phyloP scores from a whole-genome alignment of 345 rosid genomes.

The Heritiera fomes region DNA sequence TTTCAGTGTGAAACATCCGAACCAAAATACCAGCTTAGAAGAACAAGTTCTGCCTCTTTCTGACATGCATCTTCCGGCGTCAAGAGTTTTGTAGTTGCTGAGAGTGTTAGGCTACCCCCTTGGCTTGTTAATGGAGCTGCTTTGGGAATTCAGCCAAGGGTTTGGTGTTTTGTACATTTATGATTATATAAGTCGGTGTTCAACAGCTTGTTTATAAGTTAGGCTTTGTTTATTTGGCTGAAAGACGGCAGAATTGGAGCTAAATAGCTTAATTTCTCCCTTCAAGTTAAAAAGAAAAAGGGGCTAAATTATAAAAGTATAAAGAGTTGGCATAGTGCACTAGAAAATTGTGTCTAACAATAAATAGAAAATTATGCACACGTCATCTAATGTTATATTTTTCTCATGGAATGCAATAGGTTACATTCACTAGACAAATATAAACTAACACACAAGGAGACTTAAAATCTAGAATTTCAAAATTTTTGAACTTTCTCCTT shows the following conservation, averaged over 20 bases:
- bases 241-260: neutral
- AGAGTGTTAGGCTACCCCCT: constrained; percentile 16
- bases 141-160: constrained; percentile 14
- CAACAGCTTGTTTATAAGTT: constrained; percentile 2
- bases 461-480: too few relatives aligned
- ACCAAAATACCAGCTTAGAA: constrained; percentile 51
- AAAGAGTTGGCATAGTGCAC: neutral
- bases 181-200: neutral
- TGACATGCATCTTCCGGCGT: constrained; percentile 18
- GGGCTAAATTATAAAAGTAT: neutral
- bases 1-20: constrained; percentile 31
- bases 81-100: constrained; percentile 20
- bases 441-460: too few relatives aligned
- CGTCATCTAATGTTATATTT: neutral
- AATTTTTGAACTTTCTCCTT: too few relatives aligned
- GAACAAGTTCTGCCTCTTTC: constrained; percentile 54
- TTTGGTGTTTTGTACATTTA: neutral
- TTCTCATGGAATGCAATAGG: neutral
- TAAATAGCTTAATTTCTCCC: neutral
- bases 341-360: neutral
- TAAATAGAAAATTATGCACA: neutral
- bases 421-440: neutral
- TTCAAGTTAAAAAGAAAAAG: neutral
- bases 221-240: neutral
- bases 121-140: constrained; percentile 23